phyloP scores from a whole-genome alignment of 2,329 filamentous ascomycete species.

The Microdochium trichocladiopsis region DNA sequence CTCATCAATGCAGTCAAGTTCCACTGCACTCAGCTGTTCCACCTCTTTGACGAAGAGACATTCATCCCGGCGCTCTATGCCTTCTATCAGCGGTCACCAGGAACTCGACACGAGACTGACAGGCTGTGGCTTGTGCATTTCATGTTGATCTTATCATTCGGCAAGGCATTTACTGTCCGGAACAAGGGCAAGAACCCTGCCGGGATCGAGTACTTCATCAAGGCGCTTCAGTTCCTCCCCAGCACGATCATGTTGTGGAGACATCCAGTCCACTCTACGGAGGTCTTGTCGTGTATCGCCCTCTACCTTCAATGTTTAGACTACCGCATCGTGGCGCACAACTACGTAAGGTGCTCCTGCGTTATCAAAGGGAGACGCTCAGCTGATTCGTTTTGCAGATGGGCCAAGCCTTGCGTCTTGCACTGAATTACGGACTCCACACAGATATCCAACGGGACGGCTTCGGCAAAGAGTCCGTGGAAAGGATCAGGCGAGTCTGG shows the following conservation, averaged over 20 bases:
- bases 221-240: slow-evolving; percentile 34
- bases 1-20: slow-evolving; percentile 50
- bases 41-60: slow-evolving; percentile 43
- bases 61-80: slow-evolving; percentile 36
- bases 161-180: slow-evolving; percentile 42
- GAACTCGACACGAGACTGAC: slow-evolving; percentile 2
- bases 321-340: slow-evolving; percentile 35
- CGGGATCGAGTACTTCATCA: slow-evolving; percentile 37
- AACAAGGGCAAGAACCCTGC: slow-evolving; percentile 29
- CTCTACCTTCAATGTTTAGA: slow-evolving; percentile 46
- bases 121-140: slow-evolving; percentile 46
- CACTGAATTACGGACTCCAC: slow-evolving; percentile 42
- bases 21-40: slow-evolving; percentile 45
- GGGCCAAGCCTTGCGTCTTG: slow-evolving; percentile 42
- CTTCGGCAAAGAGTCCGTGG: slow-evolving; percentile 29
- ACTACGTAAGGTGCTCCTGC: slow-evolving; percentile 25
- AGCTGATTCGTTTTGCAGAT: slow-evolving; percentile 22
- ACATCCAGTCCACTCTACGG: slow-evolving; percentile 36
- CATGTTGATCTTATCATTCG: slow-evolving; percentile 45
- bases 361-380: not conserved
- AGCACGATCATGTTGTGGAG: slow-evolving; percentile 29
- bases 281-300: slow-evolving; percentile 43
- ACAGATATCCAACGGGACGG: slow-evolving; percentile 38
- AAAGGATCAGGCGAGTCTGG: slow-evolving; percentile 42
- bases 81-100: slow-evolving; percentile 27